Base-by-base conservation (phyloP, 768 basidiomycete genomes). In the Lactarius sp. region DNA sequence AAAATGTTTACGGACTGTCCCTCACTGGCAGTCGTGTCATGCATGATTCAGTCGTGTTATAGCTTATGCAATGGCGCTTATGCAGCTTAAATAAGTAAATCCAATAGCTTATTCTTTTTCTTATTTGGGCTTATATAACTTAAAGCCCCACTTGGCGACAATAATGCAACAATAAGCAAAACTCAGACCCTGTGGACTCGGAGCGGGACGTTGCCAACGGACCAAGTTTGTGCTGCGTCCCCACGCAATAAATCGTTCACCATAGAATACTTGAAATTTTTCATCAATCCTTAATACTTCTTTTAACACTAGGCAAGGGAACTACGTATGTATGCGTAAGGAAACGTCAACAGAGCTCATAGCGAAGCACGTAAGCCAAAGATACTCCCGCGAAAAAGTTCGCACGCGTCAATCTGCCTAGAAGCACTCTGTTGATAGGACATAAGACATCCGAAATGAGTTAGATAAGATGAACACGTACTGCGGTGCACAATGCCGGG, bases 401-500 rank as follows among this genome's bases (percentile, higher is more conserved):
- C 33, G 47, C 39, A 36, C 52, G 44, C 31, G 14, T 39, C 33
- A 9, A 37, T 14, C n/a, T 37, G 61, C 39, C 31, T 58, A 68
- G 65, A 68, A 61, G 52, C 66, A 66, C 42, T 65, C 66, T 67
- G 44, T 31, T 49, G 9, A 22, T n/a, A 39, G 20, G 8, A 55
- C 5, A 18, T 67, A 22, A 67, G 63, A 33, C n/a, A 52, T 14
- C 27, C 27, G 20, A 39, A 27, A 41, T 10, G 44, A 39, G 34
- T 52, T 12, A 34, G 9, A 54, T 31, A 42, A 50, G 16, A 51
- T 46, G 22, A 12, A 41, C 22, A 81, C 82, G 65, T 73, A 85
- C 84, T 88, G 80, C 87, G 88, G 71, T 90, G 88, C 69, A 89
- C 86, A 66, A 90, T 90, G 61, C 82, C 85, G 66, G 88, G 88